These are phyloP conservation scores for Flueggea neowawraea DNA, from an alignment of 441 rosid species.

Conservation along the genomic window DNA sequence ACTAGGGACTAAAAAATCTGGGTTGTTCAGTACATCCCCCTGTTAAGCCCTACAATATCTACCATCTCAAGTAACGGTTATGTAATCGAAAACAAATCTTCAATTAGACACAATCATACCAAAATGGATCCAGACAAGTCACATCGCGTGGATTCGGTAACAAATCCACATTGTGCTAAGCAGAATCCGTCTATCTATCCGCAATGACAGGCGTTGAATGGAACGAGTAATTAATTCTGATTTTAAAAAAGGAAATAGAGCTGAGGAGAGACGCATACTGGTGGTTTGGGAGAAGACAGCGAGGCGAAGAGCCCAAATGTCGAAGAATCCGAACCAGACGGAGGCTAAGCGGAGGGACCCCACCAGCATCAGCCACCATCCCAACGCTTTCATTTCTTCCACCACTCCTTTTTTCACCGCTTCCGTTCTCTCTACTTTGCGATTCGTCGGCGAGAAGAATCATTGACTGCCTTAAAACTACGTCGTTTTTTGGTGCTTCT, in stretches of 20 bases:
- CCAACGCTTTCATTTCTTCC: constrained; percentile 53
- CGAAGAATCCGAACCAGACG: constrained; percentile 83
- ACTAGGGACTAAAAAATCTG: too few relatives aligned
- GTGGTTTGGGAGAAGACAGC: constrained; percentile 74
- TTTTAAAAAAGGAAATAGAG: too few relatives aligned
- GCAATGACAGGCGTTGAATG: neutral
- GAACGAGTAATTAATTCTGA: neutral
- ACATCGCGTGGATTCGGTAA: neutral
- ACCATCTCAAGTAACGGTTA: too few relatives aligned
- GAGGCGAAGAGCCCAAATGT: constrained; percentile 69
- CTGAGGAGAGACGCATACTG: constrained; percentile 27
- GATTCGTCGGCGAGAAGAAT: too few relatives aligned
- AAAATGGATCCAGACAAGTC: neutral
- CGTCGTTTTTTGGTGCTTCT: too few relatives aligned
- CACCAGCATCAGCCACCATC: constrained; percentile 83
- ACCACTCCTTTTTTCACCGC: neutral
- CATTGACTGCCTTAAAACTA: too few relatives aligned
- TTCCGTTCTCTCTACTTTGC: neutral
- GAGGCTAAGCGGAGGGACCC: constrained; percentile 76
- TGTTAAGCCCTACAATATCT: too few relatives aligned
- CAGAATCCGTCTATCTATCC: neutral
- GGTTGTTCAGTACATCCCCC: too few relatives aligned
- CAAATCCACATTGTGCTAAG: constrained; percentile 8
- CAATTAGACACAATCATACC: neutral
- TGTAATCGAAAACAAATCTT: constrained; percentile 4